These are phyloP conservation scores for Diaporthe destruens DNA, from an alignment of 2,329 filamentous ascomycete genomes.

Conservation along the genomic window DNA sequence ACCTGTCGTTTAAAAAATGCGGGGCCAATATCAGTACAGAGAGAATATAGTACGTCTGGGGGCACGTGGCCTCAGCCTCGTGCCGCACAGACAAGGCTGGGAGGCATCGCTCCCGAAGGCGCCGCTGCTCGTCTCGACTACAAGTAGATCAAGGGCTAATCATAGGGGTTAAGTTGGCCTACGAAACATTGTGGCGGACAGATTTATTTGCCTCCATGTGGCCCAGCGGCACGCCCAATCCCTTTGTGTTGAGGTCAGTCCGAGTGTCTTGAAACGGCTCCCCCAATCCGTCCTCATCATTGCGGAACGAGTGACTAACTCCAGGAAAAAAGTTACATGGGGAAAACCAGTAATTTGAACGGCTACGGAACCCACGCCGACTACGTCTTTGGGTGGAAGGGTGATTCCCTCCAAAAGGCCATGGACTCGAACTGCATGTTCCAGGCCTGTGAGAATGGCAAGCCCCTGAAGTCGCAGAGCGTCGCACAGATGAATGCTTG, in stretches of 20 bases:
- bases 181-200: conserved; percentile 62
- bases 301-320: too few relatives aligned
- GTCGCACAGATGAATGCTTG: conserved; percentile 52
- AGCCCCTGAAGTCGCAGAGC: conserved; percentile 50
- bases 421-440: conserved; percentile 51
- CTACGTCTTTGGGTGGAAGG: conserved; percentile 52
- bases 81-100: too few relatives aligned
- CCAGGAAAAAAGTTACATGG: conserved; percentile 31
- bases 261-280: too few relatives aligned
- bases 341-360: conserved; percentile 43
- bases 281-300: too few relatives aligned
- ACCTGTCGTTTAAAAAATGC: too few relatives aligned
- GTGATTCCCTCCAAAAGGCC: conserved; percentile 49
- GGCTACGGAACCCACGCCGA: conserved; percentile 50
- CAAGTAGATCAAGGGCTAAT: too few relatives aligned
- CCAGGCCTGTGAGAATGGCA: conserved; percentile 50
- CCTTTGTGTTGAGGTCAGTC: conserved; percentile 46
- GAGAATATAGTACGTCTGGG: too few relatives aligned
- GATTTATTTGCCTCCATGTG: conserved; percentile 54
- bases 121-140: too few relatives aligned
- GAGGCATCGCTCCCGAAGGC: too few relatives aligned
- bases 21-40: too few relatives aligned
- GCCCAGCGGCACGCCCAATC: conserved; percentile 51
- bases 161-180: conserved; percentile 49
- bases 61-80: too few relatives aligned